Conservation (phyloP, 2,329 filamentous ascomycete species). For the Akanthomyces uredinophilus region DNA sequence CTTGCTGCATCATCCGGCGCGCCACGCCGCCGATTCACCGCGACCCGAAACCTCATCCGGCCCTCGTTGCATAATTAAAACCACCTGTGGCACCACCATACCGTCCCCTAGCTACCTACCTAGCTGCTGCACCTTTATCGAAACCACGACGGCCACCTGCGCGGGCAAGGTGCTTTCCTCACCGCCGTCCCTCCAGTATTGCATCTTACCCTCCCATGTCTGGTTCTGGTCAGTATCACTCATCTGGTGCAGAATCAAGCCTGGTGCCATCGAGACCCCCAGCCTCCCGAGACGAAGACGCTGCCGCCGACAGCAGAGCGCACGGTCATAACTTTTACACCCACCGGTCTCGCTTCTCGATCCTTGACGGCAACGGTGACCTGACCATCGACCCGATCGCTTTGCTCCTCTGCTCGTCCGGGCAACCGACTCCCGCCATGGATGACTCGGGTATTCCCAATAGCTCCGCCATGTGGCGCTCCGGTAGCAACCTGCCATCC, state of each 20-base stretch:
- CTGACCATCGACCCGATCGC: slow-evolving; percentile 27
- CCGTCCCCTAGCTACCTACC: background rate
- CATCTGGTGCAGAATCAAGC: slow-evolving; percentile 8
- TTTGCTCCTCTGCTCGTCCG: slow-evolving; percentile 18
- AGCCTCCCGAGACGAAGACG: background rate
- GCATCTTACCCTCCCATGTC: slow-evolving; percentile 1
- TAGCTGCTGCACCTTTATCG: background rate
- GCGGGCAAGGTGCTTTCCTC: background rate
- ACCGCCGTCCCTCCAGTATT: background rate
- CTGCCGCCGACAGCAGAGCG: slow-evolving; percentile 28
- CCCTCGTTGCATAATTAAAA: background rate
- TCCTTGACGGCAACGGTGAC: slow-evolving; percentile 46
- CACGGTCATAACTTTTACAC: slow-evolving; percentile 44
- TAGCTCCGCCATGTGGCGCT: slow-evolving; percentile 21
- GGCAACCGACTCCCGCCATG: slow-evolving; percentile 18
- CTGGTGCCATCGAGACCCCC: background rate
- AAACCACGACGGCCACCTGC: background rate
- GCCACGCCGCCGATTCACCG: background rate
- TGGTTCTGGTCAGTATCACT: slow-evolving; percentile 3
- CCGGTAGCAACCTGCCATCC: slow-evolving; percentile 32
- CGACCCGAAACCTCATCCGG: background rate
- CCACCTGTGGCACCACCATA: background rate
- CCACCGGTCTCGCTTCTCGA: slow-evolving; percentile 31
- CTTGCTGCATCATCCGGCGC: background rate
- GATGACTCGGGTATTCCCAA: slow-evolving; percentile 20